Evolutionary conservation across 2,329 filamentous ascomycete genomes (phyloP), one percentile per base, ranked within the genome.

Genomic region (Colletotrichum euphorbiae): DNA sequence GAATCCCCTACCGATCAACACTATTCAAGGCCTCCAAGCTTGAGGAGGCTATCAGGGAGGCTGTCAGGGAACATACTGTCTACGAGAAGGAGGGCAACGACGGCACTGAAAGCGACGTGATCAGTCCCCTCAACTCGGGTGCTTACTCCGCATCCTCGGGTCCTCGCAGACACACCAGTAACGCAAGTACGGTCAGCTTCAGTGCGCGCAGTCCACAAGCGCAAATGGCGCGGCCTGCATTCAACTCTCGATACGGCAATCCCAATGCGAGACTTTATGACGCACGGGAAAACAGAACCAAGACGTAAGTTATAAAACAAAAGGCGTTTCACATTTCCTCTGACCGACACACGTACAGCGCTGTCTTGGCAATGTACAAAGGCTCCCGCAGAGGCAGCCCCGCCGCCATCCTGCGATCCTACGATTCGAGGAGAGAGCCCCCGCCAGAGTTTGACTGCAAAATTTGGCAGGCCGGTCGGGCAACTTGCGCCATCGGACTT

Each of bases 1-100:
- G 96, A 11, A 97, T 99, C 67, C 96, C 96, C 0, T 98, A 97
- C 77, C 91, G 94, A 40, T 93, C 93, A 5, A 99, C 96, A 0
- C 81, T 99, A 31, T 99, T 98, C 87, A 99, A 99, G 81, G 96
- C 96, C 11, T 97, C 93, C 45, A 95, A 93, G 79, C 84, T 99
- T 52, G 95, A 99, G 79, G 93, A 98, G 73, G 95, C 94, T 2
- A 98, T 98, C 74, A 90, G 89, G 76, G 92, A 97, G 73, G 94
- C 92, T 72, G 95, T 98, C 6, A 85, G 91, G 67, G 93, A 97
- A 75, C 91, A 94, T 77, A 98, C 94, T 0, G 82, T 94, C 8
- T 90, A 88, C 70, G 90, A 93, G 69, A 85, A 86, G 19, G 94
- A 98, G 77, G 94, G 94, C 4, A 97, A 97, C 74, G 94, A 98